phyloP scores from a whole-genome alignment of 2,329 filamentous ascomycete species.

The Geosmithia flava region DNA sequence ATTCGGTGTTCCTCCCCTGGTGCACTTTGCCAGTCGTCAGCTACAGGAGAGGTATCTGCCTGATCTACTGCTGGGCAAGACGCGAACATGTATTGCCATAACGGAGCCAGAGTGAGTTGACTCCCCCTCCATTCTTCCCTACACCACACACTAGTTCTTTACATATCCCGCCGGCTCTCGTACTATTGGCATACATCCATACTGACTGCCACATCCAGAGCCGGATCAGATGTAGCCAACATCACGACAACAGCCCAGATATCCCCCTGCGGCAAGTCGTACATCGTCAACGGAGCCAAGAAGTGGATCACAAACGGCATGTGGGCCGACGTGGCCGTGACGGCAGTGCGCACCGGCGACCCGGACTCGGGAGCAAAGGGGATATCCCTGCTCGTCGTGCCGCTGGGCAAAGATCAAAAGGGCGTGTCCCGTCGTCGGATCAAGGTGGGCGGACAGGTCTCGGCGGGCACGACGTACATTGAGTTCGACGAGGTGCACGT shows the following conservation, averaged over 20 bases:
- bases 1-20: conserved; percentile 58
- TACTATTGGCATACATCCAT: too few relatives aligned
- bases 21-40: conserved; percentile 52
- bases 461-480: conserved; percentile 62
- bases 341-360: conserved; percentile 60
- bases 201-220: conserved; percentile 15
- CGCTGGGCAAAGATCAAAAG: conserved; percentile 46
- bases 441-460: conserved; percentile 52
- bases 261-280: conserved; percentile 50
- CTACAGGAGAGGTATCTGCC: conserved; percentile 57
- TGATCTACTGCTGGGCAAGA: conserved; percentile 53
- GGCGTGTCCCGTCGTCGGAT: conserved; percentile 58
- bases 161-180: too few relatives aligned
- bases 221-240: conserved; percentile 62
- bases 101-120: conserved; percentile 50
- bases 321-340: conserved; percentile 54
- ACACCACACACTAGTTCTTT: background rate
- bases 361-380: conserved; percentile 46
- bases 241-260: conserved; percentile 56
- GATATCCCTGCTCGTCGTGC: conserved; percentile 56
- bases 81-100: conserved; percentile 63
- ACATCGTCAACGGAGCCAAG: conserved; percentile 63
- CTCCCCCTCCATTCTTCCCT: too few relatives aligned
- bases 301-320: conserved; percentile 72
- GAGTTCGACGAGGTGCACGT: conserved; percentile 66